Conservation (phyloP, 495 filamentous ascomycete species). For the Aspergillus hancockii region DNA sequence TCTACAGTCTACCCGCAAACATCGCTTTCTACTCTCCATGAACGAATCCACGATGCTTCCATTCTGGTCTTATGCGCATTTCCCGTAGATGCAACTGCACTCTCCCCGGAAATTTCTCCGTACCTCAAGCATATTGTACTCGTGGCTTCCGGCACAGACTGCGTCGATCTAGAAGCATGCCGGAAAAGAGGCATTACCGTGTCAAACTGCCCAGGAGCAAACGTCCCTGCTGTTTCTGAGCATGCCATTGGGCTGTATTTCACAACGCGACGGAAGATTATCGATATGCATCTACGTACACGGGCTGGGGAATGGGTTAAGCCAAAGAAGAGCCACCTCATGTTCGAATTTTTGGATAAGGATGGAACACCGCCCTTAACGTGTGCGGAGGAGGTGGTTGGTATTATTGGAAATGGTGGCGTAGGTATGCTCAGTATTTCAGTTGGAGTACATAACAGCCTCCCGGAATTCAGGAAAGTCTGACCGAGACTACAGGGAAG, state of each 20-base stretch:
- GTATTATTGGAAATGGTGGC: constrained; percentile 34
- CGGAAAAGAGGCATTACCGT: constrained; percentile 47
- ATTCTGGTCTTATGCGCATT: constrained; percentile 47
- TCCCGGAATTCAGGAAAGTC: neutral
- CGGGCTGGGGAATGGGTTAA: constrained; percentile 32
- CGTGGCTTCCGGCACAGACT: constrained; percentile 55
- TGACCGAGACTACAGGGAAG: constrained; percentile 24
- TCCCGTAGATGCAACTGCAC: constrained; percentile 37
- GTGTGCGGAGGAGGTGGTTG: constrained; percentile 33
- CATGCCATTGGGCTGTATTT: constrained; percentile 58
- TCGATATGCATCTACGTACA: constrained; percentile 38
- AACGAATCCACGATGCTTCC: constrained; percentile 48
- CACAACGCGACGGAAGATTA: constrained; percentile 48
- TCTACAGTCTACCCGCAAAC: constrained; percentile 21
- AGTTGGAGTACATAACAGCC: neutral
- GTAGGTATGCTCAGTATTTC: constrained; percentile 24
- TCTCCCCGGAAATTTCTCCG: constrained; percentile 35
- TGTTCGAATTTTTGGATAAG: constrained; percentile 23
- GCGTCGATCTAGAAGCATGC: constrained; percentile 53
- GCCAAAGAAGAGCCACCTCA: constrained; percentile 10
- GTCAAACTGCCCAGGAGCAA: constrained; percentile 50
- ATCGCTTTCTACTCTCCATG: constrained; percentile 33
- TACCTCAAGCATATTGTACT: constrained; percentile 51
- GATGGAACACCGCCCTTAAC: constrained; percentile 26
- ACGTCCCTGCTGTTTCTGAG: constrained; percentile 53